These are phyloP conservation scores for Rutstroemia sydowiana DNA, from an alignment of 2,329 filamentous ascomycete genomes.

Conservation along the genomic window DNA sequence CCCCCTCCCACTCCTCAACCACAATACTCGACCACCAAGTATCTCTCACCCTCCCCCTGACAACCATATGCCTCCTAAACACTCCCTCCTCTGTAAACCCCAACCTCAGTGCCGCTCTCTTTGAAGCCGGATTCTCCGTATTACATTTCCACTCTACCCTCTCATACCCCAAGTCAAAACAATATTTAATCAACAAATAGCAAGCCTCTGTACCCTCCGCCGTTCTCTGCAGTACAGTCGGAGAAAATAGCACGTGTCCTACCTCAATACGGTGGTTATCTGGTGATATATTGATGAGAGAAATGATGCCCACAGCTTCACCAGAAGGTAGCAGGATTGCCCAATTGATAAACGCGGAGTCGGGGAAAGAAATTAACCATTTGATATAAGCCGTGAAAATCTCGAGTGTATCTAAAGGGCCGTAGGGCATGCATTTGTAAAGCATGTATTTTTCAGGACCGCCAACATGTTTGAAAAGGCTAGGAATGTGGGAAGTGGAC, in stretches of 20 bases:
- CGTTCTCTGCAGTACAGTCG: slow-evolving; percentile 44
- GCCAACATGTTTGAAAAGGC: slow-evolving; percentile 19
- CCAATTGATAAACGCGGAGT: neutral
- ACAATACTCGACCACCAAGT: slow-evolving; percentile 54
- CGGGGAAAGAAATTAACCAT: neutral
- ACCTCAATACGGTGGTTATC: slow-evolving; percentile 47
- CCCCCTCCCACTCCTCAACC: slow-evolving; percentile 47
- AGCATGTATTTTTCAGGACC: slow-evolving; percentile 23
- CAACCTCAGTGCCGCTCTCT: slow-evolving; percentile 46
- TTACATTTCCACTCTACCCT: slow-evolving; percentile 61
- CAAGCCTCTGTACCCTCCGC: slow-evolving; percentile 49
- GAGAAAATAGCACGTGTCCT: slow-evolving; percentile 46
- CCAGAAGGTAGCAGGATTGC: slow-evolving; percentile 2
- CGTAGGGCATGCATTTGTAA: slow-evolving; percentile 37
- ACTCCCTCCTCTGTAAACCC: slow-evolving; percentile 54
- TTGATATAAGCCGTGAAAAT: slow-evolving; percentile 27
- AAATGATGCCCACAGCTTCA: slow-evolving; percentile 35
- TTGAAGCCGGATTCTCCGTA: slow-evolving; percentile 45
- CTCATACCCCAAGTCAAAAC: slow-evolving; percentile 47
- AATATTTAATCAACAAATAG: slow-evolving; percentile 47
- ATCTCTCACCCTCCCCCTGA: slow-evolving; percentile 49
- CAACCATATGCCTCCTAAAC: slow-evolving; percentile 54
- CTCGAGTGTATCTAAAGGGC: slow-evolving; percentile 29
- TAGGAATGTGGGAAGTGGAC: slow-evolving; percentile 11
- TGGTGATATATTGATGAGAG: slow-evolving; percentile 40